These are phyloP conservation scores for Terfezia claveryi DNA, from an alignment of 495 filamentous ascomycete species.

Conservation along the genomic window DNA sequence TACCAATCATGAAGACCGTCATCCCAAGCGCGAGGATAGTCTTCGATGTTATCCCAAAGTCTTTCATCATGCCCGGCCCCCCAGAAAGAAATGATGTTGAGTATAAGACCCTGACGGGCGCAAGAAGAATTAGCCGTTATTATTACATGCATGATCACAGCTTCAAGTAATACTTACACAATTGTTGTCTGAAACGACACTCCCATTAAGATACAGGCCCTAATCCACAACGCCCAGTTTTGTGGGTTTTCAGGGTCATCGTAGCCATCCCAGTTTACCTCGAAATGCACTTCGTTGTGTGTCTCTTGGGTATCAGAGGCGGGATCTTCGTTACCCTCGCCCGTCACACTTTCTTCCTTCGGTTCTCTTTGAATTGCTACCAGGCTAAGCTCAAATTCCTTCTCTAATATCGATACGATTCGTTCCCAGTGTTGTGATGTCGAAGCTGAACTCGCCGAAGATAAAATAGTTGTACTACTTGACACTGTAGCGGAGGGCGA, in stretches of 20 bases:
- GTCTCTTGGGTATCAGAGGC: too few relatives aligned
- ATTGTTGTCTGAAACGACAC: conserved; percentile 54
- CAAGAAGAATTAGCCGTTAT: conserved; percentile 4
- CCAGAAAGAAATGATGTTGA: conserved; percentile 62
- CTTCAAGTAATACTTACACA: conserved; percentile 18
- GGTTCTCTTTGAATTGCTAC: too few relatives aligned
- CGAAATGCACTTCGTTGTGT: conserved; percentile 24
- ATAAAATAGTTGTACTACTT: too few relatives aligned
- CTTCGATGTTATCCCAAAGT: conserved; percentile 35
- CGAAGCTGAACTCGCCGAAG: too few relatives aligned
- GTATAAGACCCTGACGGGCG: conserved; percentile 44
- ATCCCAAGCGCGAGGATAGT: conserved; percentile 49
- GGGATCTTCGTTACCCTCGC: too few relatives aligned
- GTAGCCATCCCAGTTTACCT: conserved; percentile 48
- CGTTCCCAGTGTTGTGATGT: too few relatives aligned
- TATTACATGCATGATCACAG: too few relatives aligned
- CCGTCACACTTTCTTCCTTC: too few relatives aligned
- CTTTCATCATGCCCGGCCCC: conserved; percentile 39
- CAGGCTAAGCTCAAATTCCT: too few relatives aligned
- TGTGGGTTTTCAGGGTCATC: conserved; percentile 46
- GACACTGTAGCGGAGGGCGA: too few relatives aligned
- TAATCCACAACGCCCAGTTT: conserved; percentile 54
- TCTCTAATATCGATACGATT: too few relatives aligned
- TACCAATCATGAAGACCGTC: conserved; percentile 48
- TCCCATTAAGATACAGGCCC: conserved; percentile 35